These are phyloP conservation scores for Acorus calamus DNA, from an alignment of 106 monocot genomes.

Conservation along the genomic window DNA sequence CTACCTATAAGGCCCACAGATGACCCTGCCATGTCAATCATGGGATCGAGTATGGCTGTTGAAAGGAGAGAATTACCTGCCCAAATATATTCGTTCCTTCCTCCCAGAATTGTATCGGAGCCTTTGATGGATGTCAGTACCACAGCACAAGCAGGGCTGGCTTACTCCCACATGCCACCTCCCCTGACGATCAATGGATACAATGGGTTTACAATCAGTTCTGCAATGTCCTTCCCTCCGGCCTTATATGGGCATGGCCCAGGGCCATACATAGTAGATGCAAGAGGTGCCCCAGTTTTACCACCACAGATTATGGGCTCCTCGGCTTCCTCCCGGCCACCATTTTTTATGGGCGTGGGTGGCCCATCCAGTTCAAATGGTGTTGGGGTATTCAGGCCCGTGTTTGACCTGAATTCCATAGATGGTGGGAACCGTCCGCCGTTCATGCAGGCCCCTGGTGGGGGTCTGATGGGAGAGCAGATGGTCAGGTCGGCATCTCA, in stretches of 20 bases:
- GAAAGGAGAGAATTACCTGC: no score
- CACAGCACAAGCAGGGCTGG: slow-evolving; percentile 1
- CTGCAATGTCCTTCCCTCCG: slow-evolving; percentile 32
- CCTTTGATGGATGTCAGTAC: background rate
- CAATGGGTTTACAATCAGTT: slow-evolving; percentile 12
- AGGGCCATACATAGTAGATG: slow-evolving; percentile 43
- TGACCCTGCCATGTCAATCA: background rate
- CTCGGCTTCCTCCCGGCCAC: slow-evolving; percentile 12
- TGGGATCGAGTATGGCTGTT: slow-evolving; percentile 2
- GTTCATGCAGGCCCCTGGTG: no score
- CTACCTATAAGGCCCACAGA: no score
- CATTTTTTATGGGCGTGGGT: slow-evolving; percentile 28
- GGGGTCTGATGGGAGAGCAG: no score
- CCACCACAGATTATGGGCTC: slow-evolving; percentile 36
- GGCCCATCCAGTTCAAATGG: slow-evolving; percentile 16
- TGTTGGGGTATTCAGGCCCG: slow-evolving; percentile 17
- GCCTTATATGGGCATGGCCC: slow-evolving; percentile 33
- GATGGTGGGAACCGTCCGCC: slow-evolving; percentile 11
- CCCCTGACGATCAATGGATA: slow-evolving; percentile 21
- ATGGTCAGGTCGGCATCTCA: no score
- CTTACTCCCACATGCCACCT: slow-evolving; percentile 32
- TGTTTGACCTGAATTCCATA: slow-evolving; percentile 54
- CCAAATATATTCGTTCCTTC: no score
- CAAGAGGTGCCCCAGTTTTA: slow-evolving; percentile 24
- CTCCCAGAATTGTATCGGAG: no score